A percentile compares a stretch with the other conserved stretches of the same genome.
Conservation (phyloP, 148 eudicot genomes). For the Rhododendron henanense region DNA sequence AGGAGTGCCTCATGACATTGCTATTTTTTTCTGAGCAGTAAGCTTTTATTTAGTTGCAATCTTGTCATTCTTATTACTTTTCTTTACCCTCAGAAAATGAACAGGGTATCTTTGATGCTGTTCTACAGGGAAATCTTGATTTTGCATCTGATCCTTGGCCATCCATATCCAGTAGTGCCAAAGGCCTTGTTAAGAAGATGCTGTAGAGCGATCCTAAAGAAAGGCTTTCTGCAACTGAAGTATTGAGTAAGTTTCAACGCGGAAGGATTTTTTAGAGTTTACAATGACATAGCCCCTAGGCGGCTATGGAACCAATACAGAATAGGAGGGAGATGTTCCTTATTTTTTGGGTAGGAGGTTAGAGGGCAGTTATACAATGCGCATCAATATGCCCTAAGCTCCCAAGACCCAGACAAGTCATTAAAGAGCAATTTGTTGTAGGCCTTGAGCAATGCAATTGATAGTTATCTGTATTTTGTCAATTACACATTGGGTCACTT, state of each 20-base stretch:
- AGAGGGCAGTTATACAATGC: not conserved
- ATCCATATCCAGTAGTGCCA: constrained; percentile 84
- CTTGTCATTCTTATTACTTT: constrained; percentile 1
- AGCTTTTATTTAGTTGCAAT: not conserved
- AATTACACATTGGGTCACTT: not conserved
- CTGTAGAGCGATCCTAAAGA: constrained; percentile 74
- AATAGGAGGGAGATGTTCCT: not conserved
- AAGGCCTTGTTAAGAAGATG: constrained; percentile 94
- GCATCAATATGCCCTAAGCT: not conserved
- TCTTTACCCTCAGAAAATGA: constrained; percentile 62
- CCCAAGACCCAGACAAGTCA: not conserved
- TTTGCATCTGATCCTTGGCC: constrained; percentile 95
- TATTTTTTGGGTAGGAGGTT: not conserved
- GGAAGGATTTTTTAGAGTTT: not conserved
- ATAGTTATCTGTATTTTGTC: not conserved
- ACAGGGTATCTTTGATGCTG: constrained; percentile 81
- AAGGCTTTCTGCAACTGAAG: constrained; percentile 79
- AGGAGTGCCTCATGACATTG: not conserved
- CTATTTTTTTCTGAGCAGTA: not conserved
- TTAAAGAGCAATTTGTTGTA: not conserved
- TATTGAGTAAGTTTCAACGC: constrained; percentile 56
- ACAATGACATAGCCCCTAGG: not conserved
- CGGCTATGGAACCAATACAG: not conserved
- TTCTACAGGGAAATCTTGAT: constrained; percentile 81
- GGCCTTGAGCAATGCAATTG: not conserved